Conservation (phyloP, 2,329 filamentous ascomycete species). For the Chalara sp. region DNA sequence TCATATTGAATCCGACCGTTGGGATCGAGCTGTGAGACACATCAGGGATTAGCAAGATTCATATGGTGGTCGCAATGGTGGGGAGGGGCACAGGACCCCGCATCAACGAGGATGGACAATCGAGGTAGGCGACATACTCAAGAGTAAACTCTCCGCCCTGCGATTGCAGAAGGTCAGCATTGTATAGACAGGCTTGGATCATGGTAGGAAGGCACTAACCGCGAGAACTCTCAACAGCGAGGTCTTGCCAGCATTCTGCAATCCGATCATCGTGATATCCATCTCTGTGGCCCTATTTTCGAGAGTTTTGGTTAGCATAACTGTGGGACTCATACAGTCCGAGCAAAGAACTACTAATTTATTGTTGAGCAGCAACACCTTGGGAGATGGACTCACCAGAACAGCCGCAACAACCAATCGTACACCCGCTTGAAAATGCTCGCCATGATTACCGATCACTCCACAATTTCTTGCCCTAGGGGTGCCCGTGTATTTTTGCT, state of each 20-base stretch:
- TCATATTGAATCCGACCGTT: slow-evolving; percentile 98
- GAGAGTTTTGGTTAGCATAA: neutral
- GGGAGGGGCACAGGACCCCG: slow-evolving; percentile 5
- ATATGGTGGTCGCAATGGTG: neutral
- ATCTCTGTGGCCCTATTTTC: slow-evolving; percentile 88
- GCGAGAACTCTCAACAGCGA: slow-evolving; percentile 88
- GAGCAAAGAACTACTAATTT: neutral
- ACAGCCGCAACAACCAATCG: slow-evolving; percentile 95
- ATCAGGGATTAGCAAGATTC: slow-evolving; percentile 9
- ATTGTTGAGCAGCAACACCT: slow-evolving; percentile 27
- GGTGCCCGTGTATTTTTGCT: too few relatives aligned
- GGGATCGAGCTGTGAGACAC: slow-evolving; percentile 72
- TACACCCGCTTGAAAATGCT: slow-evolving; percentile 91
- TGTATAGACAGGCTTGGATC: slow-evolving; percentile 2
- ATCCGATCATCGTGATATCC: slow-evolving; percentile 98
- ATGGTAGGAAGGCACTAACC: slow-evolving; percentile 53
- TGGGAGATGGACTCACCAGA: slow-evolving; percentile 59
- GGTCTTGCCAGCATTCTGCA: slow-evolving; percentile 98
- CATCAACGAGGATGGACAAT: slow-evolving; percentile 1
- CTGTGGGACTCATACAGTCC: too few relatives aligned
- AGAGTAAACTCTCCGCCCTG: slow-evolving; percentile 98
- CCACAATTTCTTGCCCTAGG: neutral
- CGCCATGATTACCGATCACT: slow-evolving; percentile 58
- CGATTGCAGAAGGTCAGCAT: slow-evolving; percentile 29
- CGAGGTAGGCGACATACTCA: slow-evolving; percentile 66